A percentile compares a stretch with the other conserved stretches of the same genome.
Evolutionary conservation across 176 grass and related monocot species (phyloP).

Genomic region (Thinopyrum elongatum): DNA sequence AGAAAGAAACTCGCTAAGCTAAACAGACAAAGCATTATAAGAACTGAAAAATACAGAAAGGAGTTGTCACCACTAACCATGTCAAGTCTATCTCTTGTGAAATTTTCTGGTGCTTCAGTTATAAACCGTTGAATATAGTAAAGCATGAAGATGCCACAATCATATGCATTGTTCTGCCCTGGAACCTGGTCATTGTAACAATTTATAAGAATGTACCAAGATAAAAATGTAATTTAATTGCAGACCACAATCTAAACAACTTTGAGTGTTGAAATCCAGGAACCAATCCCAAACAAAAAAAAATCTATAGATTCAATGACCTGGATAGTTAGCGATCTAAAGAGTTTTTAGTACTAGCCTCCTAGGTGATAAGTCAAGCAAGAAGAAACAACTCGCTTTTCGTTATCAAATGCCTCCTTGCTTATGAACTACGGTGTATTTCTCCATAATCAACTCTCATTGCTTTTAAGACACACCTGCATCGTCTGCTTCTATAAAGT

Average conservation of each 20-base stretch:
- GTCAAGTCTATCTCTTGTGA: slow-evolving; percentile 43
- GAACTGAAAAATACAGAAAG: slow-evolving; percentile 19
- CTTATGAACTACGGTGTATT: neutral
- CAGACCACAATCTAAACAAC: neutral
- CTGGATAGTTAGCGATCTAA: neutral
- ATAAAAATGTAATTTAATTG: slow-evolving; percentile 12
- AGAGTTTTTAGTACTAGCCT: neutral
- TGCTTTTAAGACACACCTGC: neutral
- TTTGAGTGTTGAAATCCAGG: neutral
- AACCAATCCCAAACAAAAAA: neutral
- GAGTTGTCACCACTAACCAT: slow-evolving; percentile 49
- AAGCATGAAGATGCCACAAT: slow-evolving; percentile 92
- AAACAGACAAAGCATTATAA: slow-evolving; percentile 9
- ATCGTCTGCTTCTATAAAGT: neutral
- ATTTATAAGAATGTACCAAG: slow-evolving; percentile 9
- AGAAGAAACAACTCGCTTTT: neutral
- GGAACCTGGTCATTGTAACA: slow-evolving; percentile 49
- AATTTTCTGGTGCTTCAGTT: slow-evolving; percentile 65
- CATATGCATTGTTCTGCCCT: slow-evolving; percentile 70
- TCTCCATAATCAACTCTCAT: neutral
- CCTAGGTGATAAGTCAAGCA: neutral
- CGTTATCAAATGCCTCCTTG: neutral
- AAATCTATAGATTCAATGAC: neutral
- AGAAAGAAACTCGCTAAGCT: neutral
- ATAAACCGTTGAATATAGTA: slow-evolving; percentile 75